Base-by-base conservation (phyloP, 1,284 basidiomycete species). In the Paramarasmius palmivorus region DNA sequence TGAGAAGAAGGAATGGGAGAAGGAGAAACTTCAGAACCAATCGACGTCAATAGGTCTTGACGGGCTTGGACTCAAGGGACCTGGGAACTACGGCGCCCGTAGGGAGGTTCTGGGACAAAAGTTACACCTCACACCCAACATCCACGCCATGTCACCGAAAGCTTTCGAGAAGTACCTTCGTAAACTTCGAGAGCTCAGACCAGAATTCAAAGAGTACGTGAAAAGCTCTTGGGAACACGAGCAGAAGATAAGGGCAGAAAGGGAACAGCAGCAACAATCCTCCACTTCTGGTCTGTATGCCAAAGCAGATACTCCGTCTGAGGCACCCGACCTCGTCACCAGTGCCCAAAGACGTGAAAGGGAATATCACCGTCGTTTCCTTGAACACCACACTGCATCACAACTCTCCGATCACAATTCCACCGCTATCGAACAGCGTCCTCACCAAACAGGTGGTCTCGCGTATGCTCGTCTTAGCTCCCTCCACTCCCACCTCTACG, bases 371-470 rank as follows among this genome's bases (percentile, higher is more conserved):
- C 62, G 58, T 44, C 17, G 64, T 20, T 68, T 74, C 61, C 62
- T 81, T 53, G 69, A 73, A 36, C 36, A 66, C 14, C 70, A 74
- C 42, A 61, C 71, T 32, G 60, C 68, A 19, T 62, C 64, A 41
- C 62, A 67, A 39, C 70, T 69, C 50, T 56, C 59, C 37, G 64
- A 63, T 50, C 42, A 46, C 19, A 58, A 61, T 10, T 74, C 72
- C 20, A 73, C 58, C 50, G 71, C 68, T 38, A 83, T 92, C 59
- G 80, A 83, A 54, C 84, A 79, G 44, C 73, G 81, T 54, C 87
- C 88, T 0, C 90, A 92, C 60, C 74, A 72, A 19, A 75, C 69
- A 37, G 88, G 76, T 36, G 90, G 81, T 6, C 73, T 91, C 39
- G 70, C 73, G 46, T 92, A 92, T 66, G 65, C 79, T 4, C 71